phyloP scores from a whole-genome alignment of 495 filamentous ascomycete species.

The Neurospora hispaniola region DNA sequence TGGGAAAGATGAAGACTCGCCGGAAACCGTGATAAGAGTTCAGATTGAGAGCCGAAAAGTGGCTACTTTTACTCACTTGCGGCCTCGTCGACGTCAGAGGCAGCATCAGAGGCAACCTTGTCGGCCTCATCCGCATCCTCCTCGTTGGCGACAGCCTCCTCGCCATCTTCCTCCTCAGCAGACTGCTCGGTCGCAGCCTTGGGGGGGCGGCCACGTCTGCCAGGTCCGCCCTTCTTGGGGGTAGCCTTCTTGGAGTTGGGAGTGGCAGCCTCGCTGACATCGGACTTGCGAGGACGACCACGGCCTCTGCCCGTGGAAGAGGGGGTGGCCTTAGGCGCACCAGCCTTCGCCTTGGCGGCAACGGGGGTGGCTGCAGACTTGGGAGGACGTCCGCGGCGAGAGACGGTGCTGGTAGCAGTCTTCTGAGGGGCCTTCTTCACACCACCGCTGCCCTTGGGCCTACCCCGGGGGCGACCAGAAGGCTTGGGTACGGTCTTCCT shows the following conservation, averaged over 20 bases:
- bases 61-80: conserved; percentile 10
- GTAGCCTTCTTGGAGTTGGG: not conserved
- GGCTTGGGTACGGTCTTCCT: conserved; percentile 26
- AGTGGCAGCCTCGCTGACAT: not conserved
- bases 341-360: conserved; percentile 2
- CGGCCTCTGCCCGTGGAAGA: not conserved
- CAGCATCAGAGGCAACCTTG: not conserved
- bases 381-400: conserved; percentile 28
- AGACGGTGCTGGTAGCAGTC: conserved; percentile 4
- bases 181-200: conserved; percentile 7
- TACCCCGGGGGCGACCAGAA: conserved; percentile 32
- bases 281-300: not conserved
- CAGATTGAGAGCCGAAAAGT: not conserved
- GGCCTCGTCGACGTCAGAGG: conserved; percentile 9
- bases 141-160: conserved; percentile 1
- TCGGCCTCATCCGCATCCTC: conserved; percentile 14
- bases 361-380: conserved; percentile 12
- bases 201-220: conserved; percentile 9
- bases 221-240: conserved; percentile 14
- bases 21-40: not conserved
- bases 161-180: conserved; percentile 12
- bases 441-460: conserved; percentile 31
- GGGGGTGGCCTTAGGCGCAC: not conserved
- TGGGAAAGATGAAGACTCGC: not conserved
- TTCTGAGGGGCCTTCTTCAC: conserved; percentile 24